A percentile compares a stretch with the other conserved stretches of the same genome.
phyloP scores from a whole-genome alignment of 306 rosid species.

The Cicer pinnatifidum region DNA sequence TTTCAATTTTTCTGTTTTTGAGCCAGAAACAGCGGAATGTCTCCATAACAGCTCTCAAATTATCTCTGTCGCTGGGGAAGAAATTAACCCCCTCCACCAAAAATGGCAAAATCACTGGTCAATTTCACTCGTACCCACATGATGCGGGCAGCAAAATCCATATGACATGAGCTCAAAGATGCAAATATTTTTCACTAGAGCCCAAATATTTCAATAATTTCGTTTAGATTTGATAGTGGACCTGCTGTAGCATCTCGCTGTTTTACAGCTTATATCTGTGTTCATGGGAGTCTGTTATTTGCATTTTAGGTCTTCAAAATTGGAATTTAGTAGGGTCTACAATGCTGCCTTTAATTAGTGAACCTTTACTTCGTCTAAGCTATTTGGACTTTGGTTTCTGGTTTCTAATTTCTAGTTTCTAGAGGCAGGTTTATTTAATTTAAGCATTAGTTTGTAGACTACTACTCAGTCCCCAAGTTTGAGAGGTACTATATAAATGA shows the following conservation, averaged over 20 bases:
- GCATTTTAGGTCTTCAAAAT: slow-evolving; percentile 15
- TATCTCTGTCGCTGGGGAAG: background rate
- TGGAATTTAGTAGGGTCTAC: background rate
- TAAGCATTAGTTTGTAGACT: background rate
- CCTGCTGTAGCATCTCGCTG: slow-evolving; percentile 16
- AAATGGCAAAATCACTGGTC: background rate
- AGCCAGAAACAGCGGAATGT: slow-evolving; percentile 21
- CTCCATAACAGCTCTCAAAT: background rate
- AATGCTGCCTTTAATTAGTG: background rate
- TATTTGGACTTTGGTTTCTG: slow-evolving; percentile 3
- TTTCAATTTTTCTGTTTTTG: slow-evolving; percentile 33
- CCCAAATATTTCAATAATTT: background rate
- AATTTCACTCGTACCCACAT: slow-evolving; percentile 1
- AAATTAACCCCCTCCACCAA: background rate
- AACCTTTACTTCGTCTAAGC: background rate
- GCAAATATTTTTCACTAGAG: background rate
- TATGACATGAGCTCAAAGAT: background rate
- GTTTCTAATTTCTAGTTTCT: background rate
- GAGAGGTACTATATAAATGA: background rate
- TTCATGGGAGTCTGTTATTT: background rate
- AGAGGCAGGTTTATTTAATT: slow-evolving; percentile 15
- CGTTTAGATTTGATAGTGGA: slow-evolving; percentile 8
- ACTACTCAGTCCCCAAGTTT: background rate
- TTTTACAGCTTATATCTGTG: background rate
- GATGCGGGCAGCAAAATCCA: background rate